Percentiles rank a stretch among this genome's conserved stretches.
These are phyloP conservation scores for Closterium sp. DNA, from an alignment of 139 green algal genomes.

Conservation along the genomic window DNA sequence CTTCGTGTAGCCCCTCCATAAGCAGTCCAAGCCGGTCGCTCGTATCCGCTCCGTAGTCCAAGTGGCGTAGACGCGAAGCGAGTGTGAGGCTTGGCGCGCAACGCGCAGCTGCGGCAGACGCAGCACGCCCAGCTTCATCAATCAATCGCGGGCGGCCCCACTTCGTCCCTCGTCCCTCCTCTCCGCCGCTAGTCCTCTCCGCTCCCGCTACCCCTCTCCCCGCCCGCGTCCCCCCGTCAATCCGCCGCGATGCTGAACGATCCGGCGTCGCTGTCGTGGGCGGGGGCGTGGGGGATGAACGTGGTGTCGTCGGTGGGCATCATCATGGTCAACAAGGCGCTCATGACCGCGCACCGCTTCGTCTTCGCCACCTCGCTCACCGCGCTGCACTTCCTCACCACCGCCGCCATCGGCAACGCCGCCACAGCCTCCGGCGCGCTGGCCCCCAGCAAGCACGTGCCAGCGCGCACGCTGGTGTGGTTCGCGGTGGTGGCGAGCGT, in stretches of 20 bases:
- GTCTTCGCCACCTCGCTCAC: conserved; percentile 32
- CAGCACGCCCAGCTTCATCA: too few relatives aligned
- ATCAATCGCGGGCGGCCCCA: too few relatives aligned
- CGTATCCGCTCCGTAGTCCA: neutral
- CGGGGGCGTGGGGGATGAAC: conserved; percentile 32
- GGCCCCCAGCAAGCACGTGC: conserved; percentile 7
- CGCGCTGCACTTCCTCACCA: conserved; percentile 21
- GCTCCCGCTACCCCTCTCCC: neutral
- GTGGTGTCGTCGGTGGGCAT: conserved; percentile 37
- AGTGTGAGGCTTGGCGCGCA: too few relatives aligned
- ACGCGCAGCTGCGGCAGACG: neutral
- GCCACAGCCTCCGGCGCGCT: neutral
- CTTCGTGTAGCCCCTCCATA: neutral
- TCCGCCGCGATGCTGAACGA: neutral
- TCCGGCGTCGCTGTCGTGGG: neutral
- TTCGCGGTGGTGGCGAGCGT: conserved; percentile 61
- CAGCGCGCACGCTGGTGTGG: conserved; percentile 48
- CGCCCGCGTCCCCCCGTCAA: neutral
- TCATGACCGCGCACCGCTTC: conserved; percentile 39
- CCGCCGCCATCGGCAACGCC: conserved; percentile 7
- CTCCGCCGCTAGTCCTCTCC: neutral
- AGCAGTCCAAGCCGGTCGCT: neutral
- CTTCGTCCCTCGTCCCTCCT: too few relatives aligned
- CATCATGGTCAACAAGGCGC: conserved; percentile 43
- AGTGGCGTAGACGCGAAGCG: neutral